Conservation (phyloP, 2,329 filamentous ascomycete genomes). For the Talaromyces islandicus region DNA sequence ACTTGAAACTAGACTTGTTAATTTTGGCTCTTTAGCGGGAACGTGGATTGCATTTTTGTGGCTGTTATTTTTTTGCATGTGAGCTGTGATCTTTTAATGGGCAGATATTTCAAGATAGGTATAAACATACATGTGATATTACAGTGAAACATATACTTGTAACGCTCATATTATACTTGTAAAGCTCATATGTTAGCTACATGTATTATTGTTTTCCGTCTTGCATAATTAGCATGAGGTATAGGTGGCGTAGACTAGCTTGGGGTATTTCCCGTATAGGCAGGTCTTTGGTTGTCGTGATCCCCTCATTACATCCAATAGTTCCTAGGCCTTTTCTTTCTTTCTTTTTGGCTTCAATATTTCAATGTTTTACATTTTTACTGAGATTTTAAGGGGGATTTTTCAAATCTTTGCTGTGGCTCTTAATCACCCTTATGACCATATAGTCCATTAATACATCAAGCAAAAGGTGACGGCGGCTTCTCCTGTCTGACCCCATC, state of each 20-base stretch:
- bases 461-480: constrained; percentile 4
- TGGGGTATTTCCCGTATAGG: neutral
- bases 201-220: no score
- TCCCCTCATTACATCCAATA: no score
- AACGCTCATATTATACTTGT: no score
- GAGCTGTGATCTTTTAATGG: neutral
- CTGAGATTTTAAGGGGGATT: neutral
- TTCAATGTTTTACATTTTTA: no score
- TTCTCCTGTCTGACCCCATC: constrained; percentile 7
- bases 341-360: no score
- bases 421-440: neutral
- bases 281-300: neutral
- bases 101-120: neutral
- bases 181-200: no score
- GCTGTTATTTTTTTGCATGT: neutral
- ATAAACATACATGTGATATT: neutral
- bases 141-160: no score
- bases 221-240: no score
- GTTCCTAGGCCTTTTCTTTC: no score
- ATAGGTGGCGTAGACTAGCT: no score
- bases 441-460: neutral
- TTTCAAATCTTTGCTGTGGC: neutral
- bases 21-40: neutral
- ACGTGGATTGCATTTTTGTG: neutral
- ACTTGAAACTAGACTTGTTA: neutral